Base-by-base conservation (phyloP, 192 early-diverging fungal species). In the Backusella tarrabulga region DNA sequence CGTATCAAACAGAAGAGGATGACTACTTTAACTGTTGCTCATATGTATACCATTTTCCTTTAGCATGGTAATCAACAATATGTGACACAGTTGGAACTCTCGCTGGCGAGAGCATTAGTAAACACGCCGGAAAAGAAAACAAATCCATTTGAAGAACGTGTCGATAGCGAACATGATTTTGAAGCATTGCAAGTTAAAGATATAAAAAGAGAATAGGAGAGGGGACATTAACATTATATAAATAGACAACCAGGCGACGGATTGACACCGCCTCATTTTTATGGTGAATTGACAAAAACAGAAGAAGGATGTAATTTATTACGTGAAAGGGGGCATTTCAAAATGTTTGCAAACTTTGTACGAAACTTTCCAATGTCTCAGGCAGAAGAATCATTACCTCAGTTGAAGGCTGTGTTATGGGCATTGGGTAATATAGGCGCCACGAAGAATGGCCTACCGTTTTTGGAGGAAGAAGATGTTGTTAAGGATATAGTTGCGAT, bases 391-490 rank as follows among this genome's bases (percentile, higher is more conserved):
- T 84, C 90, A 6, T 46, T 82, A 19, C 79, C 88, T 54, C 71
- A 78, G 29, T 78, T 96, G 2, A 96, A 96, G 73, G 87, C 94
- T 2, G 86, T 90, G 6, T 68, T 96, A 1, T 96, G 95, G 95
- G 91, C 94, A 15, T 85, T 96, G 60, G 94, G 92, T 1, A 91
- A 95, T 74, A 94, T 96, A 79, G 94, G 93, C 8, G 81, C 93
- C 7, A 90, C 88, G 0, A 78, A 74, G 1, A 87, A 85, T 34
- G 94, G 94, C 0, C 74, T 94, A 15, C 85, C 90, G 4, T 94
- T 95, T 72, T 70, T 95, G 54, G 84, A 88, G 23, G 89, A 95
- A 71, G 91, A 91, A 68, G 85, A 94, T 50, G 81, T 95, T 60
- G 85, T 95, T 34, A 85, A 88, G 54, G 85, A 94, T 77, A 94